Base-by-base conservation (phyloP, 495 filamentous ascomycete genomes). In the Aspergillus asperescens region DNA sequence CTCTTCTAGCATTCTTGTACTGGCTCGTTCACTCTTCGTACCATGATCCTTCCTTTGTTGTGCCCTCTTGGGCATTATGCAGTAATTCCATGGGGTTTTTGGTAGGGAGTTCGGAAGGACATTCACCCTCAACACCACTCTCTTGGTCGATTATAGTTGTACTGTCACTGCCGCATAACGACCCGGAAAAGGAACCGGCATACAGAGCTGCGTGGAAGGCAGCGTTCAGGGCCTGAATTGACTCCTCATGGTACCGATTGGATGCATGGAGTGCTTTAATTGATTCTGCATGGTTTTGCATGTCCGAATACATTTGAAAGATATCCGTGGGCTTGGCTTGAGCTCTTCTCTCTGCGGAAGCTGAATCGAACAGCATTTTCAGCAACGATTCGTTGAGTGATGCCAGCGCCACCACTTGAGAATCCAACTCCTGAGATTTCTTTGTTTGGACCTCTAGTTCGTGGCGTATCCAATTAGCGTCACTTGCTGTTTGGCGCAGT, bases 331-430 rank as follows among this genome's bases (percentile, higher is more conserved):
- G 19, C 34, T 16, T 7, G n/a, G 19, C 24, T 32, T 31, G 23
- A 31, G 12, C 10, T 27, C 18, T 22, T 19, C 3, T 19, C 27
- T 18, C 13, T n/a, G 22, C 25, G 8, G 29, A 32, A 32, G n/a
- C 29, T 3, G 27, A 10, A 15, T 39, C 25, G 20, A 51, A n/a
- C 13, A 40, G 25, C n/a, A 40, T 5, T 20, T 51, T 32, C 13
- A 44, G 20, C 37, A 51, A 31, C 12, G 48, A 31, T 27, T 42
- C 25, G 12, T 37, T 37, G 25, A 51, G 37, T 22, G 48, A 51
- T n/a, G 22, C 9, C 10, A 39, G 16, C 7, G 48, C 24, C n/a
- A 28, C 24, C 9, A 41, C 4, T 15, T 37, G 48, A 2, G 23
- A 7, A 15, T 51, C 37, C 16, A 20, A 18, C n/a, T 37, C 48